Evolutionary conservation across 2,329 filamentous ascomycete species (phyloP), one percentile per base, ranked within the genome.

Genomic region (Epichloe gansuensis): DNA sequence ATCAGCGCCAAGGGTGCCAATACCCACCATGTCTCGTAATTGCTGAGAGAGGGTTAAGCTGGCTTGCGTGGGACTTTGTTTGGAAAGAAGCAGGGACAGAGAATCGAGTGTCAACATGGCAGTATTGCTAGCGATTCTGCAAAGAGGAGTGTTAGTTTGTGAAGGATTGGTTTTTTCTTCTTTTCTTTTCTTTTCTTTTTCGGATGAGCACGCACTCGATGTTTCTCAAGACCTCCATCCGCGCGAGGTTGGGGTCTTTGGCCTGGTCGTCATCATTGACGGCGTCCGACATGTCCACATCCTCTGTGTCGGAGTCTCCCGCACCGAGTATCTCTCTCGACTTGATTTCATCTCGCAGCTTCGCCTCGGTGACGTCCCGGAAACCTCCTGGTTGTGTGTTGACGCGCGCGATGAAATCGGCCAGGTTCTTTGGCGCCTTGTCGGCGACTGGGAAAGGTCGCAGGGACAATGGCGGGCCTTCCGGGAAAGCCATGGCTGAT

Each of bases 11-110:
- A 95, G 71, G 1, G 86, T 88, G 11, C 88, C 88, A 38, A 85
- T 78, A 12, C 88, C 86, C 9, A 88, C 81, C 56, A 80, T 74
- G 9, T 87, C 77, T 61, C 86, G 86, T 21, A 95, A 72, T 21
- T 74, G 75, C 13, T 80, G 76, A 1, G 86, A 89, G 56, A 95
- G 77, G 4, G 88, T 88, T 46, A 74, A 67, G 59, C 82, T 75
- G 5, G 85, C 87, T 57, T 84, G 80, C 8, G 78, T 80, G 0
- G 88, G 86, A n/a, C 75, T 75, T 63, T 93, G 81, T 65, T 90
- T 91, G n/a, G 88, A 88, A 15, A 93, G 75, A 1, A 95, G 75
- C 6, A 95, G 77, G 34, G 90, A 95, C 52, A 95, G 72, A 61
- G 91, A 88, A 65, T 95, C 88, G 61, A 94, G 80, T 6, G 84